Conservation (phyloP, 2,329 filamentous ascomycete genomes). For the Sclerotinia spermophila region DNA sequence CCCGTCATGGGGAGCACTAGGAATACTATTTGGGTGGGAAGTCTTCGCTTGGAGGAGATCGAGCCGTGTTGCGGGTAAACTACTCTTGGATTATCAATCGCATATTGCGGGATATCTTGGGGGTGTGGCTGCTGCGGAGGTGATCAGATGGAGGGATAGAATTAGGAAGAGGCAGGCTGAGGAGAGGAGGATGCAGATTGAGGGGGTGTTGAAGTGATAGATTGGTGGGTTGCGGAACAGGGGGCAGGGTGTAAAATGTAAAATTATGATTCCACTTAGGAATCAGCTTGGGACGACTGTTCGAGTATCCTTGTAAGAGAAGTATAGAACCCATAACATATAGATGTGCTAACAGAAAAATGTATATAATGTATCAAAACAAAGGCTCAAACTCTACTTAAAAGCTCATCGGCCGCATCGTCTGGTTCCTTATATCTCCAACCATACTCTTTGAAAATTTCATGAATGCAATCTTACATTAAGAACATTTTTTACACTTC, state of each 20-base stretch:
- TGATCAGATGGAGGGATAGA: constrained; percentile 29
- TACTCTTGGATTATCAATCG: constrained; percentile 39
- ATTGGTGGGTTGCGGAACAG: too few species aligned
- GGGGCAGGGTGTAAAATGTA: neutral
- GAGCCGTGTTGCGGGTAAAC: constrained; percentile 2
- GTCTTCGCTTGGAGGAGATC: constrained; percentile 42
- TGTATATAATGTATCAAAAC: neutral
- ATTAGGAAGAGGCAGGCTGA: constrained; percentile 28
- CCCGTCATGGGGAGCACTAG: constrained; percentile 52
- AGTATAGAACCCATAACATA: neutral
- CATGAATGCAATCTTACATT: neutral
- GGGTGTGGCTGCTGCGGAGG: constrained; percentile 33
- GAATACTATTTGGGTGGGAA: constrained; percentile 49
- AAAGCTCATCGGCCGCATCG: neutral
- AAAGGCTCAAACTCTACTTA: neutral
- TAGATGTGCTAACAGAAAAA: neutral
- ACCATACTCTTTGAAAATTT: neutral
- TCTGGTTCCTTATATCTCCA: neutral
- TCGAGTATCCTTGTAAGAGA: neutral
- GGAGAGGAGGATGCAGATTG: constrained; percentile 27
- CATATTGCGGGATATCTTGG: constrained; percentile 39
- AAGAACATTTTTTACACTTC: neutral
- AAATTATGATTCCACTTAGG: neutral
- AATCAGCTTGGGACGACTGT: neutral
- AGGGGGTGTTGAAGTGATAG: constrained; percentile 19